Evolutionary conservation across 2,329 filamentous ascomycete genomes (phyloP), one percentile per base, ranked within the genome.

Genomic region (Pyrenochaeta sp.): DNA sequence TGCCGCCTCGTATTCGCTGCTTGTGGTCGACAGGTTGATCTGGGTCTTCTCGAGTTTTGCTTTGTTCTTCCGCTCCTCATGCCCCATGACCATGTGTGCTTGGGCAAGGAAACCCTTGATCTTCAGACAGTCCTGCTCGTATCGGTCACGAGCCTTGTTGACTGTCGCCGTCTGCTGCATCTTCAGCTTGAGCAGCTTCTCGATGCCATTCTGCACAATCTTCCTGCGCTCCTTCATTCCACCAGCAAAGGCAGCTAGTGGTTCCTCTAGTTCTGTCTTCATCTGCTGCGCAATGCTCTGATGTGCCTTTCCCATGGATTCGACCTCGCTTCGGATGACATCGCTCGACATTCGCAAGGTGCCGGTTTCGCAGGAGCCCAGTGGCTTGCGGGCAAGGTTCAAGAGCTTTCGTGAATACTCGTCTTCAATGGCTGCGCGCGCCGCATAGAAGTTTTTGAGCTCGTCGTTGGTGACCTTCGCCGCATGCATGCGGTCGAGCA

Each of bases 11-110:
- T 99, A 99, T 68, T 98, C 95, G 39, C 87, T 88, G 77, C 96
- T 98, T 56, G 93, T 93, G 7, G 88, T 88, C 0, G 93, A 93
- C 54, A 99, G 85, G 69, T 93, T 96, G 67, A 97, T 95, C 75
- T 99, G 95, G 1, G 95, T 98, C 84, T 99, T 99, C 77, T 99
- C 95, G 37, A 99, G 85, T 78, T 97, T 98, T 18, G 94, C 93
- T 79, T 99, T 99, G 77, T 99, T 99, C 79, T 97, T 97, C 23
- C 95, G 87, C 80, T 99, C 95, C 75, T 99, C 95, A 68, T 99
- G 95, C 12, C 95, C 95, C 95, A 99, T 99, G 52, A 99, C 95
- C 95, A 99, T 99, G 75, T 99, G 96, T 9, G 95, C 95, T 77
- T 99, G 95, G 3, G 96, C 95, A 4, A 99, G 86, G 72, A 99